Percentiles rank a stretch among this genome's conserved stretches.
phyloP scores from a whole-genome alignment of 2,329 filamentous ascomycete species.

The Onygena corvina region DNA sequence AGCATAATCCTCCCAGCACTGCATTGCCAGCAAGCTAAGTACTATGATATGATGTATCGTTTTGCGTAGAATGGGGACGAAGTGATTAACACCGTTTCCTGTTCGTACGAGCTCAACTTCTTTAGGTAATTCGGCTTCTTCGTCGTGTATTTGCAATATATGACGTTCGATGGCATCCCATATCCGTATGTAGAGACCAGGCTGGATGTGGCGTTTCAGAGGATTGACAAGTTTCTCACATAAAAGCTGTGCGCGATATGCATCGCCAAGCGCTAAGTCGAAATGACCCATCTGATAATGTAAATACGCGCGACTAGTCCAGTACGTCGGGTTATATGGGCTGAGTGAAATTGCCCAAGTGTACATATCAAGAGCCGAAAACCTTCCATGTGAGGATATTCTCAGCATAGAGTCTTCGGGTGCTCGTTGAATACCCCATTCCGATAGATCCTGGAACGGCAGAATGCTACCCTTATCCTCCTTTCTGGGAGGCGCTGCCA shows the following conservation, averaged over 20 bases:
- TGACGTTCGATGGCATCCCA: slow-evolving; percentile 28
- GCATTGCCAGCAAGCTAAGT: slow-evolving; percentile 23
- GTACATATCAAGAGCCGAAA: slow-evolving; percentile 27
- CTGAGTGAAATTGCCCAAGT: slow-evolving; percentile 26
- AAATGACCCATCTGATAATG: slow-evolving; percentile 25
- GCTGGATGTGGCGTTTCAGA: slow-evolving; percentile 17
- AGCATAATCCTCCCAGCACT: slow-evolving; percentile 24
- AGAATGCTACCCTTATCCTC: slow-evolving; percentile 15
- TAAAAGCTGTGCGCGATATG: slow-evolving; percentile 26
- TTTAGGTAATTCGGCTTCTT: slow-evolving; percentile 9
- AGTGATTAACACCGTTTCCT: slow-evolving; percentile 21
- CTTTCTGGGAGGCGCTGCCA: background rate
- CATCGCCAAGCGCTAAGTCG: slow-evolving; percentile 29
- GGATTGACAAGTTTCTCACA: slow-evolving; percentile 23
- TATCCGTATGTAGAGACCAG: slow-evolving; percentile 22
- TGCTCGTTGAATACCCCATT: slow-evolving; percentile 20
- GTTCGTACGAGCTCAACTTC: slow-evolving; percentile 18
- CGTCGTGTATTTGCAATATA: slow-evolving; percentile 16
- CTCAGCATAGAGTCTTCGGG: slow-evolving; percentile 16
- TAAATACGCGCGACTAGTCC: slow-evolving; percentile 27
- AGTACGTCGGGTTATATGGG: slow-evolving; percentile 30
- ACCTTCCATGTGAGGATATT: slow-evolving; percentile 11
- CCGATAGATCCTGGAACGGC: slow-evolving; percentile 19
- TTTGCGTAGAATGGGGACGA: slow-evolving; percentile 23
- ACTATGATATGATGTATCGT: slow-evolving; percentile 22